These are phyloP conservation scores for Salix brachista DNA, from an alignment of 345 rosid species.

Conservation along the genomic window DNA sequence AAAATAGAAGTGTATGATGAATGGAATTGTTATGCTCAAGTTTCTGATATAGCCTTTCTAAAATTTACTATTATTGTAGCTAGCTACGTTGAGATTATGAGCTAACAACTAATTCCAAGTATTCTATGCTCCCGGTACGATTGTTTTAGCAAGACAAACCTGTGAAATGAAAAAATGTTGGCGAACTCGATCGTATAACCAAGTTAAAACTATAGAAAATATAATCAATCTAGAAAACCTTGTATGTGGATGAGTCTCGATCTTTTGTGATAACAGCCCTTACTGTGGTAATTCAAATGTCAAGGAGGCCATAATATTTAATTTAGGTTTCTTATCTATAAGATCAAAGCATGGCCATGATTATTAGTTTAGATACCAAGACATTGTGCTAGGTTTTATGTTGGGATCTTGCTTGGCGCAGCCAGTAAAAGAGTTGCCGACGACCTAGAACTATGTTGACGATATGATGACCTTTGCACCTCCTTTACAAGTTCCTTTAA, in stretches of 20 bases:
- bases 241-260: not conserved
- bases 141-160: not conserved
- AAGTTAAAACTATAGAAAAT: no score
- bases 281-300: not conserved
- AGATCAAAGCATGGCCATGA: not conserved
- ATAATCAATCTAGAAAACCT: not conserved
- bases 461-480: constrained; percentile 2
- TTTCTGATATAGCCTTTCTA: not conserved
- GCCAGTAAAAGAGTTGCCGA: not conserved
- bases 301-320: not conserved
- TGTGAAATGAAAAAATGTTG: not conserved
- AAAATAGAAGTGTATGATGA: not conserved
- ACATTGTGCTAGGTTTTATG: not conserved
- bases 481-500: constrained; percentile 7
- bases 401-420: not conserved
- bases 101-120: not conserved
- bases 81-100: not conserved
- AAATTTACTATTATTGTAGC: not conserved
- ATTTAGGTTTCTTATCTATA: not conserved
- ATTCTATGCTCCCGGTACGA: not conserved
- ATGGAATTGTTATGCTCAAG: not conserved
- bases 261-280: not conserved
- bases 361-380: not conserved
- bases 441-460: not conserved
- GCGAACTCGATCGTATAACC: not conserved